Conservation (phyloP, 148 eudicot species). For the Cornus kousa region DNA sequence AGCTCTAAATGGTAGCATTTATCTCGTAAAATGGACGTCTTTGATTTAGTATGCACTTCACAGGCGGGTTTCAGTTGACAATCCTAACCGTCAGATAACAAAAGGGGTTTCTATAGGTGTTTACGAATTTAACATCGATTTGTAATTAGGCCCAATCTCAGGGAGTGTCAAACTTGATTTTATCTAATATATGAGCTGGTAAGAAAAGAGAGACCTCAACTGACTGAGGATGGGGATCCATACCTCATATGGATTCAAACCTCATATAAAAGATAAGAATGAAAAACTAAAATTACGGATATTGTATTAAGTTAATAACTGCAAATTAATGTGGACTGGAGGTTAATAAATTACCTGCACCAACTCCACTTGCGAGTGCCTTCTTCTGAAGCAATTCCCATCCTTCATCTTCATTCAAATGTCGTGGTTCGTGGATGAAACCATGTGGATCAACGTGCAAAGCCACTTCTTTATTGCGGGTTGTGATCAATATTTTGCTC, state of each 20-base stretch:
- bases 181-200: not conserved
- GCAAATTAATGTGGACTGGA: not conserved
- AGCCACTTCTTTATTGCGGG: slow-evolving; percentile 19
- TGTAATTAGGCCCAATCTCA: too few relatives aligned
- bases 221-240: not conserved
- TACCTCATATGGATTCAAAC: not conserved
- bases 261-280: not conserved
- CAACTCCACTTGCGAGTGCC: slow-evolving; percentile 4
- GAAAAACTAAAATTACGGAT: not conserved
- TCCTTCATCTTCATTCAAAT: slow-evolving; percentile 23
- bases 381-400: slow-evolving; percentile 36
- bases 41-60: too few relatives aligned
- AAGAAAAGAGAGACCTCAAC: not conserved
- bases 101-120: too few relatives aligned
- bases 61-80: too few relatives aligned
- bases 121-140: too few relatives aligned
- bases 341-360: not conserved
- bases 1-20: too few relatives aligned
- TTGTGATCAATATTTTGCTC: slow-evolving; percentile 36
- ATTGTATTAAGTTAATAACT: not conserved
- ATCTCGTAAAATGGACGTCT: too few relatives aligned
- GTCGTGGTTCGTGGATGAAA: slow-evolving; percentile 21
- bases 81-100: too few relatives aligned
- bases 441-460: not conserved
- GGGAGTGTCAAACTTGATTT: too few relatives aligned